These are phyloP conservation scores for Dactylellina leptospora DNA, from an alignment of 2,329 filamentous ascomycete genomes.

Conservation along the genomic window DNA sequence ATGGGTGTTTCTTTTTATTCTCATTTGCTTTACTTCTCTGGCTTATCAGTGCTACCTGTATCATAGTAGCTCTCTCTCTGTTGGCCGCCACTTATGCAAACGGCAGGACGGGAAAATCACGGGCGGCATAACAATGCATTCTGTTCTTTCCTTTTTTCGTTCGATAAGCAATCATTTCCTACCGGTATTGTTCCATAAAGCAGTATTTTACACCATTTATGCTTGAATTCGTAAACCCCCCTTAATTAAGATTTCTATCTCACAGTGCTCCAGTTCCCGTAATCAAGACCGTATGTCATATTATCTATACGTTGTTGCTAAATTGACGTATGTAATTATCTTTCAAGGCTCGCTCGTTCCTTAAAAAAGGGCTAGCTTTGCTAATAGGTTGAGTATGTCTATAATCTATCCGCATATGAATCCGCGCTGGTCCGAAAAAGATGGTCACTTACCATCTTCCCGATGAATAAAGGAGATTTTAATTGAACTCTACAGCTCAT, in stretches of 20 bases:
- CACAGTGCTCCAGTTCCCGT: background rate
- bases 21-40: background rate
- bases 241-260: background rate
- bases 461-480: too few relatives aligned
- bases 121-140: background rate
- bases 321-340: too few relatives aligned
- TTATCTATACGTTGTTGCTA: too few relatives aligned
- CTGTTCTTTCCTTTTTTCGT: background rate
- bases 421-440: too few relatives aligned
- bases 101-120: background rate
- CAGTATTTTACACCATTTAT: too few relatives aligned
- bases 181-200: background rate
- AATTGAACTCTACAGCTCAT: too few relatives aligned
- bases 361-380: too few relatives aligned
- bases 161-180: background rate
- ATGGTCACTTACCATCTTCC: too few relatives aligned
- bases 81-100: background rate
- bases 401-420: too few relatives aligned
- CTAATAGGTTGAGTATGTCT: too few relatives aligned
- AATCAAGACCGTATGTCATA: too few relatives aligned
- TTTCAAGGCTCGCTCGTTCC: too few relatives aligned
- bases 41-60: constrained; percentile 28
- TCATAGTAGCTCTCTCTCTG: constrained; percentile 11
- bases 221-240: background rate
- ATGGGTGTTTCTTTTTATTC: constrained; percentile 22